These are phyloP conservation scores for Citrus sp. DNA, from an alignment of 345 rosid species.

Conservation along the genomic window DNA sequence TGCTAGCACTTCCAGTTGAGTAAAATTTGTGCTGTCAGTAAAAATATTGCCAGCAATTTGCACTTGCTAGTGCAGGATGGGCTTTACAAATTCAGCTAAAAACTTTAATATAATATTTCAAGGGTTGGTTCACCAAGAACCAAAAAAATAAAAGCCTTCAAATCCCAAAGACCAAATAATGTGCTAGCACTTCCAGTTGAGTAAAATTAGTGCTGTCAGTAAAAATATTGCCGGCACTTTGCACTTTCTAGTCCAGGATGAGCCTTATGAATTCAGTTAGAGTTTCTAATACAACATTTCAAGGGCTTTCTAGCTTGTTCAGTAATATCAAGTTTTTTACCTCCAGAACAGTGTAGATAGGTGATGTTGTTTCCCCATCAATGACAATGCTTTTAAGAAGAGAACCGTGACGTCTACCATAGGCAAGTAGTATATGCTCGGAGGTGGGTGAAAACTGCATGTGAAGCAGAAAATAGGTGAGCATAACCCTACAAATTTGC, in stretches of 20 bases:
- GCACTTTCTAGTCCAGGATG: not conserved
- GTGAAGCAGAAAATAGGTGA: constrained; percentile 12
- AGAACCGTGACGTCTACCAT: constrained; percentile 94
- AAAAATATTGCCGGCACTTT: not conserved
- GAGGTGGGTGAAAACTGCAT: constrained; percentile 97
- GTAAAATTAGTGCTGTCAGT: not conserved
- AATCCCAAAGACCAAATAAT: not conserved
- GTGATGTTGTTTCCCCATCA: constrained; percentile 77
- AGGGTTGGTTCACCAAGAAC: not conserved
- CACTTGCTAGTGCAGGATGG: not conserved
- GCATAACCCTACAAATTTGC: not conserved
- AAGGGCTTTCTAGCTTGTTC: not conserved
- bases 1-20: not conserved
- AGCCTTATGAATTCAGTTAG: not conserved
- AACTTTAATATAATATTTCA: not conserved
- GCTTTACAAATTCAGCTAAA: not conserved
- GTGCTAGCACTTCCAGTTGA: not conserved
- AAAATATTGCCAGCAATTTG: not conserved
- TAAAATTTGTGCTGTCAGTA: not conserved
- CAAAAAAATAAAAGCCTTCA: not conserved
- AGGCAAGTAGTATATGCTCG: constrained; percentile 91
- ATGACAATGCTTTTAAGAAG: constrained; percentile 85
- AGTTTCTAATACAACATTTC: not conserved
- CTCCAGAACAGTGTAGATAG: constrained; percentile 91
- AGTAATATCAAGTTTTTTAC: constrained; percentile 28